Evolutionary conservation across 2,329 filamentous ascomycete genomes (phyloP), one percentile per base, ranked within the genome.

Genomic region (Cryphonectria naterciae): DNA sequence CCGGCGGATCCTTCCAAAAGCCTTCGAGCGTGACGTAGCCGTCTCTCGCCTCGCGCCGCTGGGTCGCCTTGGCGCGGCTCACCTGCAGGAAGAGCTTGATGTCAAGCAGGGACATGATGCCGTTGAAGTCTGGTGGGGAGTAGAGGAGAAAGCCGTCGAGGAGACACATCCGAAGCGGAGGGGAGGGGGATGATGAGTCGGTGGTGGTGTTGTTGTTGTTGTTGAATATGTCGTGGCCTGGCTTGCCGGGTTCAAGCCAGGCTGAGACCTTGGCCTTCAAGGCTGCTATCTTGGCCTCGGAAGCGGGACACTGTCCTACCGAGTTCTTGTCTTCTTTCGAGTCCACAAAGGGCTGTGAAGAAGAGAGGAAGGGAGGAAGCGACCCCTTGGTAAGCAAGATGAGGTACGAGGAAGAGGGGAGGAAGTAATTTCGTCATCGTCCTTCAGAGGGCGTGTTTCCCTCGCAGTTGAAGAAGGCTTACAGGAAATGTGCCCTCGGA

Each of bases 1-100:
- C 95, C 0, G 94, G 94, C 0, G 96, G 96, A 80, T 99, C 96
- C 70, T 91, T 87, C 96, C 96, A 99, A 83, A 98, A 99, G 39
- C 95, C 95, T 77, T 98, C 90, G 6, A 92, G 81, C 3, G 93
- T 95, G 41, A 94, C 92, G 79, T 96, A 96, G 15, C 93, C 93
- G 74, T 87, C 89, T 68, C 93, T 84, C 0, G 89, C 89, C 77
- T 92, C 89, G 41, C 93, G 84, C 35, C 93, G 85, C 46, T 83
- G 81, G 77, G 91, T 92, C 3, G 91, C 91, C 56, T 82, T 87
- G 17, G 82, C 83, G 71, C 91, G 91, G 39, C 88, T 87, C 1
- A 93, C 92, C 0, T 90, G 88, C 25, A 98, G 81, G 76, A 98
- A 95, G 4, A 98, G 81, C 76, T 90, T 92, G 56, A 97, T 80